Evolutionary conservation across 495 filamentous ascomycete species (phyloP).

Genomic region (Tuber microsphaerosporum): DNA sequence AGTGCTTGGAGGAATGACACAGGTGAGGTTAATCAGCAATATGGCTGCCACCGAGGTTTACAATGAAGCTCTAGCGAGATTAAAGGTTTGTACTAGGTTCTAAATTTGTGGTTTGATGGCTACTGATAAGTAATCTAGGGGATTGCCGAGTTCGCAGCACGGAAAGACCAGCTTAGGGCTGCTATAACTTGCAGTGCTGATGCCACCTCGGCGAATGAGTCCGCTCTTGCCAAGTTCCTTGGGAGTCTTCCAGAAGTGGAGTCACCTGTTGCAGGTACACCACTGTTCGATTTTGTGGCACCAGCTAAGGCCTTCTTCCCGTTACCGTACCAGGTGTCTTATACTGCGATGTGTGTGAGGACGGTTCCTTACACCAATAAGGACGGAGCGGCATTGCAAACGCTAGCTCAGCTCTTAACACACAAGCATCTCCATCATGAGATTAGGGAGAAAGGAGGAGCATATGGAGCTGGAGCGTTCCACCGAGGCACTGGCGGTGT

Average conservation of each 20-base stretch:
- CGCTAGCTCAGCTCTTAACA: conserved; percentile 87
- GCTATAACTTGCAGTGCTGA: conserved; percentile 80
- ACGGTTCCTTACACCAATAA: conserved; percentile 78
- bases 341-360: conserved; percentile 69
- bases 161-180: conserved; percentile 56
- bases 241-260: conserved; percentile 18
- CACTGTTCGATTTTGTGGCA: conserved; percentile 42
- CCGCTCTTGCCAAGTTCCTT: conserved; percentile 65
- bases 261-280: conserved; percentile 41
- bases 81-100: conserved; percentile 69
- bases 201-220: conserved; percentile 61
- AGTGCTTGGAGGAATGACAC: conserved; percentile 75
- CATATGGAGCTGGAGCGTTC: conserved; percentile 89
- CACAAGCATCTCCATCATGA: conserved; percentile 96
- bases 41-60: conserved; percentile 50
- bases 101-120: conserved; percentile 56
- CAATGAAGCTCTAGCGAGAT: conserved; percentile 67
- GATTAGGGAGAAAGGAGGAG: conserved; percentile 94
- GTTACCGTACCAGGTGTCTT: conserved; percentile 94
- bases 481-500: conserved; percentile 68
- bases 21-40: conserved; percentile 74
- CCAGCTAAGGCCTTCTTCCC: conserved; percentile 75
- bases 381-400: conserved; percentile 68
- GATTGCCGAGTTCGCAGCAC: conserved; percentile 42
- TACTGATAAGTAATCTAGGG: conserved; percentile 14